Evolutionary conservation across 371 early-diverging fungal genomes (phyloP).

Genomic region (Actinomortierella wolfii): DNA sequence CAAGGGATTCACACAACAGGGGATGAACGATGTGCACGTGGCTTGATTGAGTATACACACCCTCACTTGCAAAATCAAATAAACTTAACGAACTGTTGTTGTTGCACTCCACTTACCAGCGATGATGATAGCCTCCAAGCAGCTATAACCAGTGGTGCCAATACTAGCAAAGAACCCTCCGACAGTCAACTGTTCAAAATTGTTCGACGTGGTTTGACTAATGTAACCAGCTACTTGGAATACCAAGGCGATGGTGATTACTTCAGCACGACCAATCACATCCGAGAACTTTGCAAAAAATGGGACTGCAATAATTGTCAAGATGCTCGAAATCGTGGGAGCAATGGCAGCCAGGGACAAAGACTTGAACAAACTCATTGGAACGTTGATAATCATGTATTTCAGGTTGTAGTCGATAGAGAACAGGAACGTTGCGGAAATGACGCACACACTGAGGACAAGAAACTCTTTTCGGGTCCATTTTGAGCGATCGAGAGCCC

Average conservation of each 20-base stretch:
- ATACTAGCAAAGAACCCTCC: not conserved
- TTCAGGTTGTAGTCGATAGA: constrained; percentile 8
- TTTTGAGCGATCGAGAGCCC: constrained; percentile 2
- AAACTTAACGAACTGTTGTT: not conserved
- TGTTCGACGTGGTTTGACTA: constrained; percentile 2
- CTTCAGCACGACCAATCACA: constrained; percentile 14
- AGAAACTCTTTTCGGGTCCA: constrained; percentile 8
- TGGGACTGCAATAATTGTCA: constrained; percentile 9
- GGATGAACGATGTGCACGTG: not conserved
- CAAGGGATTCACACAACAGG: not conserved
- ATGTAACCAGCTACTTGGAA: constrained; percentile 7
- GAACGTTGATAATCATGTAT: not conserved
- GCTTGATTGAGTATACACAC: no score
- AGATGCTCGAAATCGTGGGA: constrained; percentile 7
- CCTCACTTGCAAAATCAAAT: not conserved
- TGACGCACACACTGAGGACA: not conserved
- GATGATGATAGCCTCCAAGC: constrained; percentile 6
- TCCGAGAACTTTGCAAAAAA: constrained; percentile 14
- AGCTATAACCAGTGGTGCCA: constrained; percentile 4
- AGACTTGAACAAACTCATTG: not conserved
- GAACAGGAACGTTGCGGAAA: constrained; percentile 1
- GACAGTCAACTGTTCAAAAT: not conserved
- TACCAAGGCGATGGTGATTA: constrained; percentile 8
- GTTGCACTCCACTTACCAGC: constrained; percentile 9
- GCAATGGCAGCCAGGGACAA: constrained; percentile 9